Base-by-base conservation (phyloP, 352 stramenopile genomes). In the Globisporangium solare region DNA sequence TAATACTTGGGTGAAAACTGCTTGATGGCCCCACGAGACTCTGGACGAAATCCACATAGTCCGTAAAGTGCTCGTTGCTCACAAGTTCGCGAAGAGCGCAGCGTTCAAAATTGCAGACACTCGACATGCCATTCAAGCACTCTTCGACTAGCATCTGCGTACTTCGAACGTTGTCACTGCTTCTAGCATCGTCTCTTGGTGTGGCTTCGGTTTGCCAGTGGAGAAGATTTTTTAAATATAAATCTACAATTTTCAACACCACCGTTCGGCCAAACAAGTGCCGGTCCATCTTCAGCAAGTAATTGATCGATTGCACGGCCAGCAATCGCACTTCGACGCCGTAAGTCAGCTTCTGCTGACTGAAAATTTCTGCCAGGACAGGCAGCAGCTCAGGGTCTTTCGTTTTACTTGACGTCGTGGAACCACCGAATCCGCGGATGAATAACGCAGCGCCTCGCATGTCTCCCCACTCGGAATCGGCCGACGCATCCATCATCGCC, bases 401-500 rank as follows among this genome's bases (percentile, higher is more conserved):
- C 14, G 62, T 57, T 21, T 71, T 63, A n/a, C 70, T 58, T 1
- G 65, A 60, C 10, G 61, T 66, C 10, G 51, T 10, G 17, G 57
- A 53, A 15, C 56, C 66, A 32, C 66, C 74, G 67, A 89, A 84
- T 4, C 73, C 67, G 20, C 79, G 77, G 31, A 89, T 66, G 17
- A 90, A 69, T 17, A 92, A 73, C 17, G 77, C 73, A 8, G 63
- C 61, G 14, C 66, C 69, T 15, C 66, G 71, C 31, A 78, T 61
- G 39, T 88, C 79, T 0, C 74, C 75, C 79, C 80, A 90, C 48
- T 88, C 81, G 17, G 75, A 77, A 45, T 92, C 84, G 0, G 76
- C 66, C 7, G 84, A 94, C 20, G 84, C 84, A 56, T 94, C 84
- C 71, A 88, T 86, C 82, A 94, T 92, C 2, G 84, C 84, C 31